Base-by-base conservation (phyloP, 129 eudicot species). In the Flaveria trinervia region DNA sequence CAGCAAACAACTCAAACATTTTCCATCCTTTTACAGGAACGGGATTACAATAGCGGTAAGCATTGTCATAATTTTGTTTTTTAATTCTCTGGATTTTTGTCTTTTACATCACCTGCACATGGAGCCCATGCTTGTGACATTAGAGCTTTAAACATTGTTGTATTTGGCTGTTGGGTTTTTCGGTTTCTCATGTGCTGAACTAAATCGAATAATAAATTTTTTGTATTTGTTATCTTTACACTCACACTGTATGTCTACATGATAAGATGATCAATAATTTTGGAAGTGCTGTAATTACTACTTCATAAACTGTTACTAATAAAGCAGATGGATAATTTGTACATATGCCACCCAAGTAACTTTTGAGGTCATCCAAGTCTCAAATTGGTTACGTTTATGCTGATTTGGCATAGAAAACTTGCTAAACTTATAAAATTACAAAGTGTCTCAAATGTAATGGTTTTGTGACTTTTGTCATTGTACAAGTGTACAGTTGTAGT, bases 1-100 rank as follows among this genome's bases (percentile, higher is more conserved):
- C 83, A 84, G 94, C 64, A 95, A 95, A 85, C 97, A 91, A 73
- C 89, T 95, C 55, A 95, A 88, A 74, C 99, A 95, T 78, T 95
- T 84, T 68, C 91, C 99, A 49, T 88, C 92, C 55, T 95, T 95
- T 80, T 71, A 83, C 83, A 80, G 99, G 75, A 91, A 89, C 65
- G 92, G 96, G 74, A 85, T 90, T 57, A 88, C 94, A 23, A 95
- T 95, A 36, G 84, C 87, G 71, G 99, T 95, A 86, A 89, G 85
- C 18, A 26, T 78, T 64, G 43, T 70, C 45, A 43, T 69, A 39
- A 41, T 26, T 59, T 61, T 61, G 3, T 6, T 61, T 25, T 25
- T 26, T 61, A 26, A 16, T 61, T 60, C 8, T 60, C 23, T n/a
- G 3, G 66, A 22, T 60, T 59, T 25, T 25, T 11, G 33, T 60